Base-by-base conservation (phyloP, 805 yeast genomes). In the Ogataea parapolymorpha region DNA sequence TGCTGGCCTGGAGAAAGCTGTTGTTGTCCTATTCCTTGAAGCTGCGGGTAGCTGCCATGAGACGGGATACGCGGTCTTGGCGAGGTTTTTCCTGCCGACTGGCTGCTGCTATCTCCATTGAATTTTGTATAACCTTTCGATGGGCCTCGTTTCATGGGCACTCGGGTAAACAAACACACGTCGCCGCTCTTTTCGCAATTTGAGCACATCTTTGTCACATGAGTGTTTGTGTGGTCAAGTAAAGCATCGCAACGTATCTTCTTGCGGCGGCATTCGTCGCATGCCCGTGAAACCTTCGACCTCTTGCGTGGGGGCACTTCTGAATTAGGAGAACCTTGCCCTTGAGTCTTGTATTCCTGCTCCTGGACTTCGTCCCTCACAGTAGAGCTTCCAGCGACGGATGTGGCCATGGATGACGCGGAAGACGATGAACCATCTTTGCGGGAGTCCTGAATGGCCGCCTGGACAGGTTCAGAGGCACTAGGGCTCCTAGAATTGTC, bases 71-170 rank as follows among this genome's bases (percentile, higher is more conserved):
- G 17, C 9, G 29, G 36, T 13, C 30, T 39, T 5, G 42, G 42
- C 24, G 37, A 41, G 44, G 41, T 64, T 71, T 25, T 61, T 46
- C 14, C 27, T n/a, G 27, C n/a, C 27, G 14, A 11, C 6, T 47
- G 63, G 61, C 24, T 67, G 71, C 40, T 65, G 71, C 32, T 61
- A n/a, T 68, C 75, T 36, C 72, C 62, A n/a, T 70, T 67, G 49
- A 13, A 31, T 35, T 55, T 59, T 2, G 53, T 51, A 35, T 77
- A 81, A 1, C 91, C 91, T 54, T 83, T 85, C 1, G 83, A 72
- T 0, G 95, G 95, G 0, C 95, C 95, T 50, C 95, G 65, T 52
- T 85, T 85, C 57, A 85, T 58, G 0, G 90, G 95, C 2, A 80
- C 71, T 36, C 91, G 67, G 16, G 81, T 80, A 56, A 83, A 85